Conservation (phyloP, 306 rosid species). For the Vigna mungo region DNA sequence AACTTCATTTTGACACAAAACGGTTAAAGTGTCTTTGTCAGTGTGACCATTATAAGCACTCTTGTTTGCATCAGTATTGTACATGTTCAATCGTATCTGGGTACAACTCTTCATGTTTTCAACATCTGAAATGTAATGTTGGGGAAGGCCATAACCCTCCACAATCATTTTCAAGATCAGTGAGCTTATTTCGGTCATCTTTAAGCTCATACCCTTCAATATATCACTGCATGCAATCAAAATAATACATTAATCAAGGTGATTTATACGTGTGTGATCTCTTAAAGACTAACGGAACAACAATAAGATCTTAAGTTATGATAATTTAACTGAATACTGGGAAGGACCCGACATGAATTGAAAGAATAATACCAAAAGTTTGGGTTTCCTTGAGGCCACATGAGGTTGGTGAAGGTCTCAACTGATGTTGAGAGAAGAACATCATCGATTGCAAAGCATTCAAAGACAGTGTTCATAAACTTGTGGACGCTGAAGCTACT, state of each 20-base stretch:
- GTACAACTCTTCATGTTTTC: slow-evolving; percentile 41
- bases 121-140: slow-evolving; percentile 41
- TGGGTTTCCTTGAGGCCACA: slow-evolving; percentile 66
- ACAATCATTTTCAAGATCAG: slow-evolving; percentile 50
- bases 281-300: too few relatives aligned
- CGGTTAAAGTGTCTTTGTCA: slow-evolving; percentile 53
- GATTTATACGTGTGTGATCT: too few relatives aligned
- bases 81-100: slow-evolving; percentile 48
- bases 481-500: slow-evolving; percentile 21
- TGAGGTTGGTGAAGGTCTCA: slow-evolving; percentile 45
- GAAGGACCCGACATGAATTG: too few relatives aligned
- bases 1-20: slow-evolving; percentile 58
- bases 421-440: neutral
- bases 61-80: slow-evolving; percentile 6
- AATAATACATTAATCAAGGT: too few relatives aligned
- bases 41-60: slow-evolving; percentile 18
- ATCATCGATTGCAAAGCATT: slow-evolving; percentile 49
- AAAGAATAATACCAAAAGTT: slow-evolving; percentile 40
- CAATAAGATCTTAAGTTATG: too few relatives aligned
- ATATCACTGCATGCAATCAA: slow-evolving; percentile 42
- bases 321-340: too few relatives aligned
- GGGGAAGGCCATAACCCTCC: slow-evolving; percentile 49
- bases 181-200: slow-evolving; percentile 42
- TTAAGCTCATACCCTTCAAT: slow-evolving; percentile 43
- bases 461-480: neutral